These are phyloP conservation scores for Rhamnella rubrinervis DNA, from an alignment of 331 rosid species.

Conservation along the genomic window DNA sequence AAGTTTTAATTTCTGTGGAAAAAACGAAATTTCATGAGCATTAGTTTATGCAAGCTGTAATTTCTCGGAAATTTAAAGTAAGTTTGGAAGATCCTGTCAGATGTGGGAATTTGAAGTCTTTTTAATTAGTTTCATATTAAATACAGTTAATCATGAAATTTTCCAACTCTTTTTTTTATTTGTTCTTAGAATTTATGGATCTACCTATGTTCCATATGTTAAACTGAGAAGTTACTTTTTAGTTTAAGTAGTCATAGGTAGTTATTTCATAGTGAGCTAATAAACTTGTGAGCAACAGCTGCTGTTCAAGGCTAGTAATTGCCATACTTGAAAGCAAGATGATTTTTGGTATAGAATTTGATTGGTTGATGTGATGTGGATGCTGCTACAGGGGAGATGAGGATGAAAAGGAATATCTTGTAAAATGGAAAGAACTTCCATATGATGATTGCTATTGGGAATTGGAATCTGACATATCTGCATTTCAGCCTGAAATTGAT, in stretches of 20 bases:
- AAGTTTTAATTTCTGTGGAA: no score
- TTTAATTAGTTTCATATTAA: no score
- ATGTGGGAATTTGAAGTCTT: no score
- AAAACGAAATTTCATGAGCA: no score
- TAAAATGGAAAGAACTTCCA: constrained; percentile 95
- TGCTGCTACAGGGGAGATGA: constrained; percentile 65
- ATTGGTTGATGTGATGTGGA: constrained; percentile 16
- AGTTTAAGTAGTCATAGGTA: not conserved
- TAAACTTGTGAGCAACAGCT: no score
- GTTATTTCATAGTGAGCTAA: no score
- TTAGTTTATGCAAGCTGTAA: not conserved
- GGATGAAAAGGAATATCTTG: constrained; percentile 80
- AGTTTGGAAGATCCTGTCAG: constrained; percentile 12
- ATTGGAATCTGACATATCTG: constrained; percentile 79
- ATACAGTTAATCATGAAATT: not conserved
- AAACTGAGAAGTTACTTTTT: not conserved
- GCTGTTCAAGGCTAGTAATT: no score
- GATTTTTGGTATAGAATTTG: constrained; percentile 17
- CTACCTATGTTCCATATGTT: not conserved
- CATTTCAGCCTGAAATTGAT: constrained; percentile 93
- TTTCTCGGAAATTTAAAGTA: constrained; percentile 19
- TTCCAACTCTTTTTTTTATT: not conserved
- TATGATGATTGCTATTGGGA: constrained; percentile 99
- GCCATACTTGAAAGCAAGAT: not conserved
- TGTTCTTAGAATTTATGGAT: no score